Evolutionary conservation across 75 land plant genomes (phyloP).

Genomic region (Pinus taeda): DNA sequence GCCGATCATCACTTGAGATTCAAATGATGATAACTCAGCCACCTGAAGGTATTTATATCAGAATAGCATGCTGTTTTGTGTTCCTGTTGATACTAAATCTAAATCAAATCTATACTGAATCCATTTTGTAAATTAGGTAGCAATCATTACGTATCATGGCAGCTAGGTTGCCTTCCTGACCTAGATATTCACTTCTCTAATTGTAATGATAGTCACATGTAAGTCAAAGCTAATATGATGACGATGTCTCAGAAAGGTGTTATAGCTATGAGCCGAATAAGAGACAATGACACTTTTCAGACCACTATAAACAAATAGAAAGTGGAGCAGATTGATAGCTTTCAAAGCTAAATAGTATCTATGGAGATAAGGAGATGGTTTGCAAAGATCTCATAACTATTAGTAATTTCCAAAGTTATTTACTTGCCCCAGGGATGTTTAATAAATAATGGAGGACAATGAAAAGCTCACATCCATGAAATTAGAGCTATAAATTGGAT

Average conservation of each 20-base stretch:
- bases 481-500: neutral
- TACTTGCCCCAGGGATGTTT: neutral
- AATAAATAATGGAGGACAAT: neutral
- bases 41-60: slow-evolving; percentile 38
- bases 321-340: too few species aligned
- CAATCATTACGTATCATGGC: neutral
- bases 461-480: neutral
- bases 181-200: neutral
- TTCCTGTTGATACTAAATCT: neutral
- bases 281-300: neutral
- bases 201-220: neutral
- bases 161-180: neutral
- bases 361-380: too few species aligned
- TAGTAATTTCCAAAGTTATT: neutral
- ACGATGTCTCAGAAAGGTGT: neutral
- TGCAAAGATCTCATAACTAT: neutral
- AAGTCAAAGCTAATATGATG: neutral
- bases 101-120: neutral
- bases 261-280: neutral
- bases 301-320: neutral
- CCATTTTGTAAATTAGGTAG: neutral
- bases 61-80: neutral
- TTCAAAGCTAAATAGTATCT: too few species aligned
- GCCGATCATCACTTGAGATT: slow-evolving; percentile 89
- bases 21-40: slow-evolving; percentile 75